These are phyloP conservation scores for Cystobasidium tubakii DNA, from an alignment of 768 basidiomycete genomes.

Conservation along the genomic window DNA sequence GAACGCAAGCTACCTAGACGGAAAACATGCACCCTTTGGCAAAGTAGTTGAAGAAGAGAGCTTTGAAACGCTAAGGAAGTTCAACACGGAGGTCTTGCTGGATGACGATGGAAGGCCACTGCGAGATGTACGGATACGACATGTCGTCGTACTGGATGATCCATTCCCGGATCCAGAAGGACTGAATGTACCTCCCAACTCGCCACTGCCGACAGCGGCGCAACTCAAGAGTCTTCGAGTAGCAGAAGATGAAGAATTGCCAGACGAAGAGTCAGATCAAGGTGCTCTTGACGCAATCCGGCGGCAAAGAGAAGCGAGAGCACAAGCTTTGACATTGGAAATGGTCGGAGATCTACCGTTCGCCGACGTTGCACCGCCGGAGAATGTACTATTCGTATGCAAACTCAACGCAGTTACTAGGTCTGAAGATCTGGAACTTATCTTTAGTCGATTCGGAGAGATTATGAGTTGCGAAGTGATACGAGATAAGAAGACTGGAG, in stretches of 20 bases:
- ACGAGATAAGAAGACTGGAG: conserved; percentile 88
- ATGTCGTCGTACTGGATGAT: conserved; percentile 94
- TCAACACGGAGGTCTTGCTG: conserved; percentile 76
- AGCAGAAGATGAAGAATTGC: conserved; percentile 78
- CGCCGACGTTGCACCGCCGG: conserved; percentile 93
- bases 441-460: conserved; percentile 88
- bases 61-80: conserved; percentile 77
- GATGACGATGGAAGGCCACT: conserved; percentile 84
- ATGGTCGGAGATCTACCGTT: conserved; percentile 99
- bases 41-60: conserved; percentile 77
- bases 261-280: conserved; percentile 59
- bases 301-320: conserved; percentile 80
- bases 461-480: conserved; percentile 99
- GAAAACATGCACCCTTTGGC: conserved; percentile 88
- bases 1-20: conserved; percentile 89
- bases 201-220: conserved; percentile 77
- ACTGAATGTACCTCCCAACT: conserved; percentile 64
- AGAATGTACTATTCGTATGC: conserved; percentile 98
- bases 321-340: conserved; percentile 90
- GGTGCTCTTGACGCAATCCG: conserved; percentile 75
- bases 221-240: conserved; percentile 65
- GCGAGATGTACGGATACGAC: conserved; percentile 88
- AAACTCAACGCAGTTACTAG: conserved; percentile 92
- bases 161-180: conserved; percentile 84
- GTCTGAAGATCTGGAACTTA: conserved; percentile 93